Evolutionary conservation across 345 rosid genomes (phyloP).

Genomic region (Limnanthes douglasii): DNA sequence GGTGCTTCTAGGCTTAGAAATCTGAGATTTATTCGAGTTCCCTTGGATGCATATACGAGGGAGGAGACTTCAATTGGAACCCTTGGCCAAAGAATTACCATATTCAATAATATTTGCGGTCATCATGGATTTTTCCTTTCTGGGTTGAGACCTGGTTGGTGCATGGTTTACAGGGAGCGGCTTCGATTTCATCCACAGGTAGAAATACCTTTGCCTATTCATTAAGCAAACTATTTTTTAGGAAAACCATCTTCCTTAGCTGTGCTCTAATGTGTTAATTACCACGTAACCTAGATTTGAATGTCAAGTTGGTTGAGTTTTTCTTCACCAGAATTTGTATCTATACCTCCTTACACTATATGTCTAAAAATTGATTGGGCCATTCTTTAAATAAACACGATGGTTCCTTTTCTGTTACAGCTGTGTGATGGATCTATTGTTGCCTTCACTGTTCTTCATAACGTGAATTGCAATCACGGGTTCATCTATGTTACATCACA

Average conservation of each 20-base stretch:
- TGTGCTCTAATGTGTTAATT: no score
- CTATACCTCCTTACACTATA: no score
- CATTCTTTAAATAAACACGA: no score
- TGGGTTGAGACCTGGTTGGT: slow-evolving; percentile 94
- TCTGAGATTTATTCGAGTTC: slow-evolving; percentile 57
- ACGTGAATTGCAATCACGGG: slow-evolving; percentile 92
- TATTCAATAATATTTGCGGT: slow-evolving; percentile 75
- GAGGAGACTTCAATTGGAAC: slow-evolving; percentile 51
- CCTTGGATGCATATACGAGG: slow-evolving; percentile 66
- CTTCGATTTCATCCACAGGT: slow-evolving; percentile 98
- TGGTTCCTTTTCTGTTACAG: slow-evolving; percentile 27
- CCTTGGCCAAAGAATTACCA: slow-evolving; percentile 50
- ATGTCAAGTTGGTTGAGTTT: background rate
- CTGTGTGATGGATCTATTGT: slow-evolving; percentile 83
- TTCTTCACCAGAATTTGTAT: background rate
- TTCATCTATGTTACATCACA: slow-evolving; percentile 88
- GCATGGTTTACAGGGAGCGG: slow-evolving; percentile 88
- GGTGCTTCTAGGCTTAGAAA: slow-evolving; percentile 74
- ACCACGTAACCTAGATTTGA: no score
- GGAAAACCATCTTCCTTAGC: no score
- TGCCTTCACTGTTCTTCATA: slow-evolving; percentile 97
- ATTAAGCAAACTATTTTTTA: no score
- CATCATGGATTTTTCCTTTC: slow-evolving; percentile 89
- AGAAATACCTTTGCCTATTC: slow-evolving; percentile 6
- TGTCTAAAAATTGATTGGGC: no score